Conservation (phyloP, 306 rosid genomes). For the Cyamopsis tetragonoloba region DNA sequence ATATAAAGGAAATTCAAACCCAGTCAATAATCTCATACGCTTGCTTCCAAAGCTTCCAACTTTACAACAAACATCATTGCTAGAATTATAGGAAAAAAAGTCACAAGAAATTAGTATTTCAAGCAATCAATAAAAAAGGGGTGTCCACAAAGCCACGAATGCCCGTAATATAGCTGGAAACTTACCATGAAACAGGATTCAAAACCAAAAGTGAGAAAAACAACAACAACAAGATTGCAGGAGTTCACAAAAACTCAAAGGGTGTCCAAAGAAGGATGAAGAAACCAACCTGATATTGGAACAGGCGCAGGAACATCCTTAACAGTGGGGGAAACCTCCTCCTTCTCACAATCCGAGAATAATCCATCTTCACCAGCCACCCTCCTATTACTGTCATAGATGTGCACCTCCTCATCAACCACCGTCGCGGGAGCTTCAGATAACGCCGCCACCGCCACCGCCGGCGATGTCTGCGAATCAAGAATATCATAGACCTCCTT, state of each 20-base stretch:
- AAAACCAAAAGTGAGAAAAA: neutral
- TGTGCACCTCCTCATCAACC: slow-evolving; percentile 37
- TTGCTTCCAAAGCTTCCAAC: neutral
- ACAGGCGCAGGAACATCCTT: slow-evolving; percentile 36
- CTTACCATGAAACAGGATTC: no score
- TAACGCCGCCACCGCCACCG: slow-evolving; percentile 14
- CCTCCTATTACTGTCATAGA: slow-evolving; percentile 61
- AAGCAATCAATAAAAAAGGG: neutral
- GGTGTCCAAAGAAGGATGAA: neutral
- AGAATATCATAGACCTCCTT: slow-evolving; percentile 84
- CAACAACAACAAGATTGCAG: neutral
- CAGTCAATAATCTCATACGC: neutral
- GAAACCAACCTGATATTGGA: slow-evolving; percentile 64
- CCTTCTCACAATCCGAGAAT: slow-evolving; percentile 76
- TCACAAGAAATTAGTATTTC: neutral
- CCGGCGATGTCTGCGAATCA: slow-evolving; percentile 52
- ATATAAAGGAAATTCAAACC: no score
- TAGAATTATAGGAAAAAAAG: neutral
- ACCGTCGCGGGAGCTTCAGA: neutral
- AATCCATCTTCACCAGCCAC: slow-evolving; percentile 63
- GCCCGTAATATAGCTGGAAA: neutral
- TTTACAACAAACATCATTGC: slow-evolving; percentile 20
- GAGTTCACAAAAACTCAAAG: neutral
- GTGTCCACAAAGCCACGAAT: neutral
- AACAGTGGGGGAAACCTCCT: slow-evolving; percentile 39